phyloP scores from a whole-genome alignment of 2,329 filamentous ascomycete genomes.

The Diaporthe eres region DNA sequence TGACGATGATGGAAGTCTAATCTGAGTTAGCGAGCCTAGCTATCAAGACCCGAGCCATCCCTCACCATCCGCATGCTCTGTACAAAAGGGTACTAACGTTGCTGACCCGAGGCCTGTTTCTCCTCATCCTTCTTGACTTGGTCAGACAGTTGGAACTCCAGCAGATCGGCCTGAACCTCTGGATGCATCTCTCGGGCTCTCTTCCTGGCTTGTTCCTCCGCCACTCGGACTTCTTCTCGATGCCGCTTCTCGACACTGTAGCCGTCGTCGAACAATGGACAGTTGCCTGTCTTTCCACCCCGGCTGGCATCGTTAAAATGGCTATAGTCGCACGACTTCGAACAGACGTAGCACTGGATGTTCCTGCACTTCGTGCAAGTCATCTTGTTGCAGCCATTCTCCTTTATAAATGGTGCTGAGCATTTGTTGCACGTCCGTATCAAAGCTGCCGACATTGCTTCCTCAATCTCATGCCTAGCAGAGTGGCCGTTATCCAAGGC shows the following conservation, averaged over 20 bases:
- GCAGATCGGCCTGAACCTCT: slow-evolving; percentile 66
- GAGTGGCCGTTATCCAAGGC: slow-evolving; percentile 71
- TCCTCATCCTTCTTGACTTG: slow-evolving; percentile 61
- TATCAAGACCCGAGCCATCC: background rate
- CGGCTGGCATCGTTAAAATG: slow-evolving; percentile 75
- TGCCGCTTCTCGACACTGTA: slow-evolving; percentile 68
- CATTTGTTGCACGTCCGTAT: slow-evolving; percentile 82
- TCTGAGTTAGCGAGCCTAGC: slow-evolving; percentile 24
- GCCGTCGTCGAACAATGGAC: slow-evolving; percentile 75
- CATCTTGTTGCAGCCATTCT: slow-evolving; percentile 75
- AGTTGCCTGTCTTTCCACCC: slow-evolving; percentile 68
- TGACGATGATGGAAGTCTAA: background rate
- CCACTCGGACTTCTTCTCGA: slow-evolving; percentile 72
- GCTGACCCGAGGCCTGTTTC: slow-evolving; percentile 32
- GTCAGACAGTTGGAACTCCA: slow-evolving; percentile 73
- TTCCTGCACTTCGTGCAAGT: slow-evolving; percentile 73
- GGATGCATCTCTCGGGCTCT: slow-evolving; percentile 72
- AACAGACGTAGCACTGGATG: slow-evolving; percentile 80
- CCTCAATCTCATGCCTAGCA: slow-evolving; percentile 79
- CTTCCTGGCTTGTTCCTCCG: slow-evolving; percentile 70
- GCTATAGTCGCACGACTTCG: slow-evolving; percentile 73
- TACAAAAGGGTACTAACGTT: slow-evolving; percentile 33
- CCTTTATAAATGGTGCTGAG: slow-evolving; percentile 80
- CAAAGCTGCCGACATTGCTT: slow-evolving; percentile 86
- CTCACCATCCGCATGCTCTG: background rate